Evolutionary conservation across 495 filamentous ascomycete species (phyloP), one percentile per base, ranked within the genome.

Genomic region (Lasiosphaeris hirsuta): DNA sequence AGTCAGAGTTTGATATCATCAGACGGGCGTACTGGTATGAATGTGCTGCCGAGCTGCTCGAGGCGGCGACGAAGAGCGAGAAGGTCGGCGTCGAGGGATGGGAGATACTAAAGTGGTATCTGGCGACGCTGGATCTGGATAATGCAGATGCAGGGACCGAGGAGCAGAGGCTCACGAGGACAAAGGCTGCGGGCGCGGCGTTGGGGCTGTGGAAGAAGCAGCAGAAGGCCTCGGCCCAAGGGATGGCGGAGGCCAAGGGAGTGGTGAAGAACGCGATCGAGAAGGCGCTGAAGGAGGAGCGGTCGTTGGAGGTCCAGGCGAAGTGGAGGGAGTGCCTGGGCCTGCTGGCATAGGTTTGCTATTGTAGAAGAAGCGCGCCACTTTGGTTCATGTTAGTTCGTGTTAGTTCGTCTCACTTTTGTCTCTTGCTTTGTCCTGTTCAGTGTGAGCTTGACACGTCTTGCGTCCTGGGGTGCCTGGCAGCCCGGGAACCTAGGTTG

Each of bases 291-390:
- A 57, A 49, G 11, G 64, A 61, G 38, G 76, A 79, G 59, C 67
- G 77, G 50, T 76, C 73, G 7, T 51, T 69, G 40, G 77, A 78
- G 18, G 75, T 79, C 14, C 73, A 74, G 59, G 71, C 56, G 56
- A 63, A 69, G 13, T 71, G 68, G 68, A 68, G 40, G 43, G 63
- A 67, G 41, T 60, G 38, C 9, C 45, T 65, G 50, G 49, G 7
- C 15, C 10, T 60, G 38, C n/a, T 68, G 17, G 41, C 14, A 19
- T 62, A 59, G 45, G 13, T 37, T 9, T 37, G 17, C 4, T 7
- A 10, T 23, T 37, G 40, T 3, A 10, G 11, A 15, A 19, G 33
- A 33, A 40, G 13, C 10, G n/a, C 17, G 19, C 7, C n/a, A 13
- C 14, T 11, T 8, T 53, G 23, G 10, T 13, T 10, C 19, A 11